Base-by-base conservation (phyloP, 257 asterid species). In the Gardenia jasminoides region DNA sequence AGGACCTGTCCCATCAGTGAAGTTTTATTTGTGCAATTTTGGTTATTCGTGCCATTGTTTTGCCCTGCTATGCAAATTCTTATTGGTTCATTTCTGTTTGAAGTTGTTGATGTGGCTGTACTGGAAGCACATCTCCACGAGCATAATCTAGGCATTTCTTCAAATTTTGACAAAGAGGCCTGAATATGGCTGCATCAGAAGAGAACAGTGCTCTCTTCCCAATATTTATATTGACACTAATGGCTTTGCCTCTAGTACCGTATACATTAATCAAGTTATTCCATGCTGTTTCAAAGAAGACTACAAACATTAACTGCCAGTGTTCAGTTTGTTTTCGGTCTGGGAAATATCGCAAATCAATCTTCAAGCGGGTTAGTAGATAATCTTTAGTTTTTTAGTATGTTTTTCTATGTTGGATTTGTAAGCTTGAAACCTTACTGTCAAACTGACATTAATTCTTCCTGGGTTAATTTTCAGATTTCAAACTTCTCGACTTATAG, bases 211-310 rank as follows among this genome's bases (percentile, higher is more conserved):
- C 96, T 12, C 89, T 96, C n/a, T 96, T 96, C 77, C 97, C 99
- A 46, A 96, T 96, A 79, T 96, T 96, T 80, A 92, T 93, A 50
- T 86, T 96, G 88, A 96, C 99, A 52, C 86, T 96, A 83, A 91
- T 96, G 83, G 92, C 98, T 15, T 89, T 96, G 86, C 99, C 98
- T 75, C 89, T 96, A 77, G 98, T 96, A 82, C 99, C 99, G 7
- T 96, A 92, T 68, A 96, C 99, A 15, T 81, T 96, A 77, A 86
- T 93, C 80, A 89, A 93, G 75, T 81, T 96, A 72, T 90, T 85
- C 83, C 90, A 85, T 20, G 92, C 96, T 30, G 86, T 89, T 76
- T 84, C 82, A 10, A 90, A 90, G 84, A 92, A 96, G 82, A 86
- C 91, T 67, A 85, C 86, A 36, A 90, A 79, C 79, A 84, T 89